Evolutionary conservation across 768 basidiomycete species (phyloP), one percentile per base, ranked within the genome.

Genomic region (Ramaria rubella): DNA sequence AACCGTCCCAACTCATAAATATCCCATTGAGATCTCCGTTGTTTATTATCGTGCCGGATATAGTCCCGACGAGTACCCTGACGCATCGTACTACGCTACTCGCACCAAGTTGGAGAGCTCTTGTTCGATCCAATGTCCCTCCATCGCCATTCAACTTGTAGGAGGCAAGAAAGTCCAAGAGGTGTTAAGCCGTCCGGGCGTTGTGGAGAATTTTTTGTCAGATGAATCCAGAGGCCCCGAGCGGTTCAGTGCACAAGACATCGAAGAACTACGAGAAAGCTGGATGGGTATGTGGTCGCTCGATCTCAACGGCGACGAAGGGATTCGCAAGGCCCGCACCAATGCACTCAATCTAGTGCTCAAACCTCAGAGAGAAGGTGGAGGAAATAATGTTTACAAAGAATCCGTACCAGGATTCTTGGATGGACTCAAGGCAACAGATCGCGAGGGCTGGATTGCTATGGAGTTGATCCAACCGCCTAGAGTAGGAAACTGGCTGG

Each of bases 331-430:
- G 44, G 88, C 90, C 0, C 73, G 76, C 19, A 68, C 70, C 9
- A 60, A 73, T 14, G 77, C 83, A 0, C 66, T 71, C 5, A 72
- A 76, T 5, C 81, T 93, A 26, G 95, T 98, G 2, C 78, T 99
- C 48, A 99, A 99, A 69, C 95, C 95, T 0, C 95, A 98, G 68
- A 80, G 94, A n/a, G 95, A 99, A 73, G 95, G 95, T 1, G 95
- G 95, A 1, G 95, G 95, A 7, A 96, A 97, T 64, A 99, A 99
- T 63, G 79, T 98, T 24, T 98, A 97, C 72, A 87, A 88, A 58
- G 74, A 73, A 2, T 82, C 84, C 48, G 95, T 97, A 49, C 90
- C 89, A 0, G 60, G 73, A 0, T 93, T 92, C 70, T 73, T 99
- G 2, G 81, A 85, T 14, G 64, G 64, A 5, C 73, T 97, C 2